Percentiles rank a stretch among this genome's conserved stretches.
Conservation (phyloP, 176 grass and related monocot species). For the Hordeum marinum region DNA sequence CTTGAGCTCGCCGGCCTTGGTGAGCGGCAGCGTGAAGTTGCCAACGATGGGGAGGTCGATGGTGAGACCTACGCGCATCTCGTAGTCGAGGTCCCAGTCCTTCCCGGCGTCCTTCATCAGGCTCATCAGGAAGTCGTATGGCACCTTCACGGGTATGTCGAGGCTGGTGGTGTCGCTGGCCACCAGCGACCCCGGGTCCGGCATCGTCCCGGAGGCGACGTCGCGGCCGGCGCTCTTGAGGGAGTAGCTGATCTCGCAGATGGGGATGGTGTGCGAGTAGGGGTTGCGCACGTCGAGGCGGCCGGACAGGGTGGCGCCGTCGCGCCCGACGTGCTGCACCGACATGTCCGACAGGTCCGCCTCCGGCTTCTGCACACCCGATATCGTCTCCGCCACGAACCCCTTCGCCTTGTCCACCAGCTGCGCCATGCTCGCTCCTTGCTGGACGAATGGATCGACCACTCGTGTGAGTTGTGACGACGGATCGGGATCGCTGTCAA, state of each 20-base stretch:
- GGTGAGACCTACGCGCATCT: conserved; percentile 62
- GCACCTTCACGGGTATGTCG: conserved; percentile 58
- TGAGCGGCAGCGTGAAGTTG: conserved; percentile 66
- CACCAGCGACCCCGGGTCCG: conserved; percentile 63
- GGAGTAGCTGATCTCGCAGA: conserved; percentile 72
- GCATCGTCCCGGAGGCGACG: conserved; percentile 61
- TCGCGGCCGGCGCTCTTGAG: conserved; percentile 57
- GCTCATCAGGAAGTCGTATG: conserved; percentile 61
- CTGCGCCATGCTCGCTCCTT: conserved; percentile 33
- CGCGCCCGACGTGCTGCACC: conserved; percentile 38
- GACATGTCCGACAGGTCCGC: conserved; percentile 50
- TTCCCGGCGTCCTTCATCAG: conserved; percentile 46
- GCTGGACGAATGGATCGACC: no score
- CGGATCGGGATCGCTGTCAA: not conserved
- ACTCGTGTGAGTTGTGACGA: no score
- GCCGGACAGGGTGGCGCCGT: conserved; percentile 40
- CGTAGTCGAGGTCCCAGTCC: conserved; percentile 80
- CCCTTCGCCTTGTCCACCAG: conserved; percentile 66
- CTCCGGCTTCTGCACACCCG: conserved; percentile 56
- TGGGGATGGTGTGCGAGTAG: conserved; percentile 58
- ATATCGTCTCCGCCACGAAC: conserved; percentile 57
- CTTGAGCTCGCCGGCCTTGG: conserved; percentile 75
- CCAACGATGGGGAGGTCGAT: conserved; percentile 70
- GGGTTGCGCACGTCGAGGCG: conserved; percentile 54
- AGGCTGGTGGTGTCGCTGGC: conserved; percentile 36